Conservation (phyloP, 352 stramenopile species). For the Phytopythium sindhum region DNA sequence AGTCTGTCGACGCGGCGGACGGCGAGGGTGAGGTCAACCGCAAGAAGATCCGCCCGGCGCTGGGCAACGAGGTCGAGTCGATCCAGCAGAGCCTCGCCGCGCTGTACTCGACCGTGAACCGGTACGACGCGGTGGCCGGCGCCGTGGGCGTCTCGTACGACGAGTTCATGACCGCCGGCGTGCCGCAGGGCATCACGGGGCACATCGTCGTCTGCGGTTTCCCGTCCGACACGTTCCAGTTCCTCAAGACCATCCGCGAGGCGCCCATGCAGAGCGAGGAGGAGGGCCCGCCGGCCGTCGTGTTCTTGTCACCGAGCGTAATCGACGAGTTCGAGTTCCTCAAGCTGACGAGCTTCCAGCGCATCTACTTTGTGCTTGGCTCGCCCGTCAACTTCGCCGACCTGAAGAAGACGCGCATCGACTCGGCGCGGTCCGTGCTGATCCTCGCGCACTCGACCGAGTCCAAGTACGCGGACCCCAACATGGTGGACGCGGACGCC, state of each 20-base stretch:
- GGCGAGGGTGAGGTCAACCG: constrained; percentile 22
- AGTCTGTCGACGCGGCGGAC: constrained; percentile 25
- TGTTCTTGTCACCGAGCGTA: constrained; percentile 50
- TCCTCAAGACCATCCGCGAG: constrained; percentile 70
- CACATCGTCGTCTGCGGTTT: constrained; percentile 78
- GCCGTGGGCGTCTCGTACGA: constrained; percentile 35
- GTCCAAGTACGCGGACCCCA: constrained; percentile 59
- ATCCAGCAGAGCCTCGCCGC: constrained; percentile 57
- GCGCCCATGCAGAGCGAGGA: constrained; percentile 37
- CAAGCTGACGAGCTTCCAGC: constrained; percentile 42
- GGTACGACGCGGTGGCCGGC: constrained; percentile 24
- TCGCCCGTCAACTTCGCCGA: constrained; percentile 76
- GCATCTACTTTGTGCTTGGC: constrained; percentile 66
- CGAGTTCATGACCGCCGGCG: constrained; percentile 41
- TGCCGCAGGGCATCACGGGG: constrained; percentile 31
- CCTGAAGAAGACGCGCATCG: constrained; percentile 65
- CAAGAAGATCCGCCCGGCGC: constrained; percentile 58
- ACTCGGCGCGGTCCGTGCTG: constrained; percentile 48
- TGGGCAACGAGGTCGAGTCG: constrained; percentile 55
- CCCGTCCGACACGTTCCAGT: constrained; percentile 57
- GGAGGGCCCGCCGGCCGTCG: constrained; percentile 35
- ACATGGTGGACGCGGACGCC: constrained; percentile 80
- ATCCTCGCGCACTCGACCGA: constrained; percentile 48
- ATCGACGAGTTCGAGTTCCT: constrained; percentile 59
- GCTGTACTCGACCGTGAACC: constrained; percentile 37